Conservation (phyloP, 768 basidiomycete species). For the Candolleomyces aberdarensis region DNA sequence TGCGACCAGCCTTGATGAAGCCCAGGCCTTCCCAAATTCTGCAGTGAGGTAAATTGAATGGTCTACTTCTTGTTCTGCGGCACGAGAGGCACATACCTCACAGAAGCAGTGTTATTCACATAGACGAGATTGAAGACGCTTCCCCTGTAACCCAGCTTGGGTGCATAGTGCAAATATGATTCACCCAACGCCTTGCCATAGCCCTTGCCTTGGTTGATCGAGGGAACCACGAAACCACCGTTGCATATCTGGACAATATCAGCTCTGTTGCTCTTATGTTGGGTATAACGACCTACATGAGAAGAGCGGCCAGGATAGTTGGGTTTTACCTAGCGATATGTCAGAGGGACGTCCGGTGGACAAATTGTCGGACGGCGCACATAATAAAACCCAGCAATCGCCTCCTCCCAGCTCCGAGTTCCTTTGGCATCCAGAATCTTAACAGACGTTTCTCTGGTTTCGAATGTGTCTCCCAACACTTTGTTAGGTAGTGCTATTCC, state of each 20-base stretch:
- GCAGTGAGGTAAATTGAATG: not conserved
- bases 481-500: conserved; percentile 36
- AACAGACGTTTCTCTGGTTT: not conserved
- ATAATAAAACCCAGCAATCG: conserved; percentile 77
- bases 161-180: conserved; percentile 81
- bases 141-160: conserved; percentile 68
- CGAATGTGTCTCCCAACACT: not conserved
- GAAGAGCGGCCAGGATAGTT: conserved; percentile 90
- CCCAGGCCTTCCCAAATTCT: conserved; percentile 82
- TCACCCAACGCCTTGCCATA: conserved; percentile 71
- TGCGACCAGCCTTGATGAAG: conserved; percentile 75
- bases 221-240: conserved; percentile 81
- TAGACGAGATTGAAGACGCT: conserved; percentile 93
- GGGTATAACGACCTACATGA: conserved; percentile 58
- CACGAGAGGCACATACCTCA: conserved; percentile 45
- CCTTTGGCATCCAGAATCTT: not conserved
- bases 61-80: not conserved
- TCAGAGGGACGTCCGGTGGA: conserved; percentile 7
- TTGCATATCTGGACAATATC: conserved; percentile 67
- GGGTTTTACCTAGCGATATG: conserved; percentile 55
- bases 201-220: conserved; percentile 56
- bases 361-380: conserved; percentile 36
- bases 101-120: conserved; percentile 74
- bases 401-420: conserved; percentile 51
- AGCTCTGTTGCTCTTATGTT: not conserved